Evolutionary conservation across 2,329 filamentous ascomycete species (phyloP), one percentile per base, ranked within the genome.

Genomic region (Aspergillus sp.): DNA sequence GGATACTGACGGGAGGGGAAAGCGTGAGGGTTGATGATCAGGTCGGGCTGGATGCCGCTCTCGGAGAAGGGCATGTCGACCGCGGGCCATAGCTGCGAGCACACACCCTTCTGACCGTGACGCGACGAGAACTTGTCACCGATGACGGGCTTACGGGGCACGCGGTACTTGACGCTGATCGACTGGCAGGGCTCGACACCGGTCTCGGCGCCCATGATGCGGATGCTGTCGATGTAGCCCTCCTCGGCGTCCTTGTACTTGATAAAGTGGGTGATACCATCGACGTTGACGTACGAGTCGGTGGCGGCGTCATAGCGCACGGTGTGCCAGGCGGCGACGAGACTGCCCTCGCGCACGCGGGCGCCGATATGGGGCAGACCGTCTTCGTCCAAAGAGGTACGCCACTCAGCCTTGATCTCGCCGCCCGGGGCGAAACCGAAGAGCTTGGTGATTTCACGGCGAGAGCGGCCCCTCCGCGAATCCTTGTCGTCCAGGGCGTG

Each of bases 51-150:
- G 55, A 99, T 97, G 49, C 94, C 94, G 5, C 88, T 89, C 76
- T 99, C 94, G 2, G 90, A 91, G 75, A 97, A 99, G 3, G 94
- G 94, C 89, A 99, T 94, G 70, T 97, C 92, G 53, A 89, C 79
- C 2, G 86, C 83, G 0, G 92, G 94, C 91, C 94, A 99, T 71
- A 96, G 94, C 70, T 97, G 93, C 16, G 91, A 96, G 65, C 83
- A 87, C 47, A 97, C 94, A 84, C 94, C 94, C 76, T 99, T 99
- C 72, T 99, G 94, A 55, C 94, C 94, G 79, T 99, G 94, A 57
- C 94, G 88, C 45, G 94, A 99, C 10, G 94, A 97, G 78, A 99
- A 99, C 74, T 99, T 99, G 81, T 99, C 94, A 71, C 94, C 94
- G 54, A 99, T 96, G 62, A 96, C 82, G 6, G 94, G 94, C 16